Base-by-base conservation (phyloP, 164 flowering plant genomes). In the Kingdonia uniflora region DNA sequence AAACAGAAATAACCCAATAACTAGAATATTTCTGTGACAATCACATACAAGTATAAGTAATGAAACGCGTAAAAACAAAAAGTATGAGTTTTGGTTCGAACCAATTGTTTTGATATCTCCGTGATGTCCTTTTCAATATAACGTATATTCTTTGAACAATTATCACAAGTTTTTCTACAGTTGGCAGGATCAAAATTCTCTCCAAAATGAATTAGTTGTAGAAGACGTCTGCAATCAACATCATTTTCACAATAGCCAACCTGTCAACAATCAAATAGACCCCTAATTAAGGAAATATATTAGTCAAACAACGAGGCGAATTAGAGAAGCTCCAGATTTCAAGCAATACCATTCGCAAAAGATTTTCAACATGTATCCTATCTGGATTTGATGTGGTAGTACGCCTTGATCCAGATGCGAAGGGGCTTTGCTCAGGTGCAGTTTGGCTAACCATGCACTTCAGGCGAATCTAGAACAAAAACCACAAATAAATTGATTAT, bases 401-500 rank as follows among this genome's bases (percentile, higher is more conserved):
- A 61, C 74, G 80, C 47, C 68, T 63, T 59, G 73, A 71, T 52
- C 78, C 81, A 55, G 76, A 65, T 41, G 67, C 49, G 17, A 73
- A 56, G 16, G 99, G 65, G 65, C 75, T 80, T 71, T 82, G 92
- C 73, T 94, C 99, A 13, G 49, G 23, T 15, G 21, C 74, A 54
- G 92, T 96, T 76, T 86, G 96, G 70, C 76, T 79, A 59, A 94
- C 74, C 99, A 94, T 94, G 67, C 83, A 86, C 70, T 94, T 94
- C 46, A 89, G 80, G 15, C 99, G 80, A 42, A 94, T 89, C 99
- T 94, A 68, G 37, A 60, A 22, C 5, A n/a, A 23, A 54, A 20
- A 53, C 19, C 11, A 42, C 29, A 26, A 3, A 15, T 25, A 19
- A 50, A n/a, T n/a, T n/a, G n/a, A n/a, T n/a, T n/a, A n/a, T n/a